These are phyloP conservation scores for Pichia rugopelliculosa DNA, from an alignment of 805 yeast genomes.

Conservation along the genomic window DNA sequence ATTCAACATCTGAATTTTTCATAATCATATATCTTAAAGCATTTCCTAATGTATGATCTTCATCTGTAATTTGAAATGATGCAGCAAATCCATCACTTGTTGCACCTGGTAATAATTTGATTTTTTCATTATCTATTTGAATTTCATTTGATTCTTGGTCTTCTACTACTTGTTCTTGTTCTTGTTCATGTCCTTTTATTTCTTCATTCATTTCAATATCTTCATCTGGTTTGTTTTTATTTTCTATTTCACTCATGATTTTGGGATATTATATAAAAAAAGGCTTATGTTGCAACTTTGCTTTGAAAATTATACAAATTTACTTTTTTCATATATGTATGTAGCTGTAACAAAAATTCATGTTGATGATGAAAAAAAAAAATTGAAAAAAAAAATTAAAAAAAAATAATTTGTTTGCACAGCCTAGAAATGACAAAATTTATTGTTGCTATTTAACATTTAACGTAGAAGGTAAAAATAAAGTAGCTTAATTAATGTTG, in stretches of 20 bases:
- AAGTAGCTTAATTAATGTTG: too few species aligned
- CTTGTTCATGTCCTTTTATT: slow-evolving; percentile 16
- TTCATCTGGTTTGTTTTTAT: not conserved
- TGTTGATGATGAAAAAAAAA: not conserved
- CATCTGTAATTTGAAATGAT: slow-evolving; percentile 85
- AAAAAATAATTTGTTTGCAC: not conserved
- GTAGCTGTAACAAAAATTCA: not conserved
- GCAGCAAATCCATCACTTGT: slow-evolving; percentile 93
- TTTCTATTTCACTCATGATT: not conserved
- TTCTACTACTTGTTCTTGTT: too few species aligned
- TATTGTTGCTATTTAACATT: too few species aligned
- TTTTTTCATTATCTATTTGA: slow-evolving; percentile 48
- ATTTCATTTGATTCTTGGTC: slow-evolving; percentile 31
- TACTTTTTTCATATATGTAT: not conserved
- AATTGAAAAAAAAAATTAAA: too few species aligned
- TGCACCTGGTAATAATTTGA: slow-evolving; percentile 71
- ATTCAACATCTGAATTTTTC: slow-evolving; percentile 97
- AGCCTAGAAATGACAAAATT: too few species aligned
- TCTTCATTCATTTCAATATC: slow-evolving; percentile 3
- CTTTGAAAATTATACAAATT: too few species aligned
- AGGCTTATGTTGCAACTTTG: not conserved
- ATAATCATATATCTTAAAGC: slow-evolving; percentile 88
- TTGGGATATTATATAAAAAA: not conserved
- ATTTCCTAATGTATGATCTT: slow-evolving; percentile 95
- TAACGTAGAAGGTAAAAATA: too few species aligned